Evolutionary conservation across 345 rosid genomes (phyloP), one percentile per base, ranked within the genome.

Genomic region (Populus deltoides): DNA sequence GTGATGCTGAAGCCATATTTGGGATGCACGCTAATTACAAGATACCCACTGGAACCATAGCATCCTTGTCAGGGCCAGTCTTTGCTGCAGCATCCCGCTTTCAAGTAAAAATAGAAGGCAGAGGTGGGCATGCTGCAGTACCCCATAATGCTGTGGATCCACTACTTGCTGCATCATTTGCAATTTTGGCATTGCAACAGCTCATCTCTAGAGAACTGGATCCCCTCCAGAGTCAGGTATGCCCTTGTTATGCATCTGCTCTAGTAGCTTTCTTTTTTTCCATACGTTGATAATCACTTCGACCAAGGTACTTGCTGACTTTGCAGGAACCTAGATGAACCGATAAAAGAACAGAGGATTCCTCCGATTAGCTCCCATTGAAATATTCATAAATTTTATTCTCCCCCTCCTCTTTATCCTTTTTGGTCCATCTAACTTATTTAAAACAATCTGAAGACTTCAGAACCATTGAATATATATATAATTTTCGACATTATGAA

Each of bases 1-100:
- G 98, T 81, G 89, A 91, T 35, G 86, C 98, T n/a, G 92, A 90
- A 90, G 97, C 91, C 25, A 90, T 95, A 81, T 95, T 90, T 89
- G 96, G 89, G 31, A 90, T 92, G 96, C 99, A 95, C 66, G 66
- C 87, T 55, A 78, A 85, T 59, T 0, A 4, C 29, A 49, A 5
- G 20, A 75, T 47, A 24, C 86, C 89, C 20, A 93, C 97, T 1
- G 94, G 97, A 83, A 83, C 78, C 68, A 80, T 95, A 65, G 18
- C 90, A 16, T 80, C 85, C 24, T 73, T 90, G 72, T 41, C 98
- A 2, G 99, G 97, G 71, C 87, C 98, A 24, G 11, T 83, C 20
- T 77, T 85, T 77, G 98, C 98, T 71, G 89, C 92, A 70, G 85
- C 82, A 31, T 81, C 85, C 78, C 2, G 65, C 68, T 95, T 95